Evolutionary conservation across 306 rosid species (phyloP), one percentile per base, ranked within the genome.

Genomic region (Lathyrus aphaca): DNA sequence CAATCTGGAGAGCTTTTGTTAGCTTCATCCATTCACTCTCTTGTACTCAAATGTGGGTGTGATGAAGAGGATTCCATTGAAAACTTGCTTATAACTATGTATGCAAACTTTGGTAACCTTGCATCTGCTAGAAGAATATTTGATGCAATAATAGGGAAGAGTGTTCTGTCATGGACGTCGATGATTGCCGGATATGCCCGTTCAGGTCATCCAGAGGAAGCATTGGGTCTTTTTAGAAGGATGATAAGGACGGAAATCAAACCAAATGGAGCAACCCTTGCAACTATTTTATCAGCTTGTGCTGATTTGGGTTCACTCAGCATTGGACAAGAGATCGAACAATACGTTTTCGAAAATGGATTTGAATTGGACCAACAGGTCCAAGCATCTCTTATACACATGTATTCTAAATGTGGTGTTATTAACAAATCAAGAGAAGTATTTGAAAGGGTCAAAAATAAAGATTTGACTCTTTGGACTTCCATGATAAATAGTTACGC

Each of bases 391-490:
- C 85, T 89, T 17, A 80, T 89, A 74, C 84, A 90, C 77, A 82
- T 87, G 93, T 87, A 84, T 82, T 90, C 88, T 39, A 87, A 88
- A 65, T 83, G 89, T 46, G 96, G 96, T 51, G 69, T 59, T 68
- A 77, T 87, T 51, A 77, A 69, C 66, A 80, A 64, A 55, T 82
- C 91, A 55, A 63, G 79, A 59, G 84, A 71, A 69, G 79, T 82
- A 48, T 90, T 83, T 66, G 81, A 85, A 73, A 72, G 69, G 19
- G 75, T 87, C 64, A 39, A 16, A 10, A 74, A 29, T 71, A 90
- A 85, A 74, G 93, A 90, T 83, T 80, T 87, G 68, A 83, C 86
- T 57, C 74, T 81, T 32, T 90, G 93, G 89, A 81, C 90, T 69
- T 78, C 93, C 12, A 80, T 90, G 86, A 84, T 87, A 72, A 84